These are phyloP conservation scores for Pseudocercospora macadamiae DNA, from an alignment of 2,329 filamentous ascomycete genomes.

Conservation along the genomic window DNA sequence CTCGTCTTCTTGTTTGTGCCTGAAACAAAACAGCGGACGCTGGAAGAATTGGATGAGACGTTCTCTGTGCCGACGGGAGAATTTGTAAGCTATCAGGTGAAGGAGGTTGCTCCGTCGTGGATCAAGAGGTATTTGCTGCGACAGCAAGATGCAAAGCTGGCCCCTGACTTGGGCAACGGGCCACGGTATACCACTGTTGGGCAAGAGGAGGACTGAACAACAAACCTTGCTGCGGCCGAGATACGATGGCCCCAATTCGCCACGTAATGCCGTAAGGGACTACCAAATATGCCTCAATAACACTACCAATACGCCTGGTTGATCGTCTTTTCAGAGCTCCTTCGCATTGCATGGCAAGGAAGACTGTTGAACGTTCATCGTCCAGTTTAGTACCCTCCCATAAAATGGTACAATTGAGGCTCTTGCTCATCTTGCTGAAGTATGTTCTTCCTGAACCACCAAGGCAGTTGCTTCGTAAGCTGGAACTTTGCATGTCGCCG, in stretches of 20 bases:
- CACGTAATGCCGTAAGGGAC: too few relatives aligned
- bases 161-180: neutral
- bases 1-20: constrained; percentile 50
- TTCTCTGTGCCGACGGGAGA: constrained; percentile 54
- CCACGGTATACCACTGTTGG: neutral
- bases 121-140: constrained; percentile 1
- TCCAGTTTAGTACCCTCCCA: too few relatives aligned
- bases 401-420: too few relatives aligned
- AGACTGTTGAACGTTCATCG: too few relatives aligned
- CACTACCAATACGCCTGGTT: too few relatives aligned
- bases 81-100: constrained; percentile 26
- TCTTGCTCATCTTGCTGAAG: neutral
- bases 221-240: neutral
- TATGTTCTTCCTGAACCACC: neutral
- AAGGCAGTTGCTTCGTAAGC: neutral
- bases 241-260: neutral
- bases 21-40: constrained; percentile 52
- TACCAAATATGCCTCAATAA: too few relatives aligned
- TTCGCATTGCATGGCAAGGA: too few relatives aligned
- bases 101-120: constrained; percentile 6
- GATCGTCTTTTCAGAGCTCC: too few relatives aligned
- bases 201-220: neutral
- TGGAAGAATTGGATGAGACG: constrained; percentile 54
- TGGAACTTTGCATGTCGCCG: neutral
- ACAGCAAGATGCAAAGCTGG: neutral